These are phyloP conservation scores for Aspergillus ostianus DNA, from an alignment of 495 filamentous ascomycete genomes.

Conservation along the genomic window DNA sequence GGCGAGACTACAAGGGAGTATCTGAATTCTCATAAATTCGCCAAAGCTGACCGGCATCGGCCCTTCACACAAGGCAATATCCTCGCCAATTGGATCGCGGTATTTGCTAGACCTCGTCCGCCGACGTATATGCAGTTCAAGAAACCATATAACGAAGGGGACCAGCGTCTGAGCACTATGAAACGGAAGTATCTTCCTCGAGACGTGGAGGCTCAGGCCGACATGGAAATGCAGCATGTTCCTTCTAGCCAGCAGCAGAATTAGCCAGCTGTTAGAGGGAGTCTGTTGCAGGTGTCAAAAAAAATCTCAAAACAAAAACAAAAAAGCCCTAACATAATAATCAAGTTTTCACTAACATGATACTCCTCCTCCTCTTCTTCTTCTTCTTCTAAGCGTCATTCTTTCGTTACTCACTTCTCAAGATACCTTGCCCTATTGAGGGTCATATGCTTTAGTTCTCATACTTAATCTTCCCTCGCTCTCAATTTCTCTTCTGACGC, in stretches of 20 bases:
- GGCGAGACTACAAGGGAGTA: constrained; percentile 97
- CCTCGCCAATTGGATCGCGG: constrained; percentile 76
- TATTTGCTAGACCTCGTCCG: constrained; percentile 78
- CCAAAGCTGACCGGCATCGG: constrained; percentile 84
- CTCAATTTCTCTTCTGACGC: not conserved
- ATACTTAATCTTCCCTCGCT: not conserved
- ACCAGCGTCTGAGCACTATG: constrained; percentile 74
- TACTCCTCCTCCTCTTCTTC: not conserved
- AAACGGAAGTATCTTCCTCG: constrained; percentile 54
- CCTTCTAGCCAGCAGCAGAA: constrained; percentile 23
- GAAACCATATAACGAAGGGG: constrained; percentile 68
- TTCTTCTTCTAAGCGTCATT: constrained; percentile 9
- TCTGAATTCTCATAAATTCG: constrained; percentile 91
- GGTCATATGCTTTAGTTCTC: not conserved
- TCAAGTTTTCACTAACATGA: not conserved
- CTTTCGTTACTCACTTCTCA: constrained; percentile 2
- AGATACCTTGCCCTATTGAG: not conserved
- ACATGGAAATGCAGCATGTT: constrained; percentile 61
- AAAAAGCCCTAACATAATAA: not conserved
- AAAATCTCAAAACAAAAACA: not conserved
- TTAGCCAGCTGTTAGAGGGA: constrained; percentile 9
- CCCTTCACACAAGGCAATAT: constrained; percentile 81
- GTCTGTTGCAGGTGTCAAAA: not conserved
- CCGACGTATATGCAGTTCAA: constrained; percentile 93
- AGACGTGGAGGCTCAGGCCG: constrained; percentile 51